Conservation (phyloP, 73 alveolate genomes). For the Paramecium primaurelia region DNA sequence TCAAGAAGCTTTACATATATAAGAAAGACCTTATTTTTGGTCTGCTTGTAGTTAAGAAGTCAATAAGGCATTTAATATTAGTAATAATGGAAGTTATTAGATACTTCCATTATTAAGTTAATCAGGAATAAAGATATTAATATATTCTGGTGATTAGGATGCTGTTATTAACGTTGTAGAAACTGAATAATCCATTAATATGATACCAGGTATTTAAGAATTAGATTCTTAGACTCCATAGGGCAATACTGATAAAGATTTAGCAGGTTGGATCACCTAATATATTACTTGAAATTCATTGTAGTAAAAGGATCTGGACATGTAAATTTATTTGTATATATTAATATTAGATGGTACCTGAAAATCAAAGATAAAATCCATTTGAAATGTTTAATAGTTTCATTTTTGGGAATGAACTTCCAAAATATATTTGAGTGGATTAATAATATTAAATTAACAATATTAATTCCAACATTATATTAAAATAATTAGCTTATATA, state of each 20-base stretch:
- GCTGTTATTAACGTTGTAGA: slow-evolving; percentile 74
- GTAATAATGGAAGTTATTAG: slow-evolving; percentile 58
- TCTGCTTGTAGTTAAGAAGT: neutral
- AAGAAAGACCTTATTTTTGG: neutral
- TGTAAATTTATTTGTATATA: neutral
- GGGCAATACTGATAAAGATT: slow-evolving; percentile 32
- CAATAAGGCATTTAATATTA: neutral
- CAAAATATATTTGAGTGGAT: neutral
- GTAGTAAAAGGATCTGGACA: slow-evolving; percentile 39
- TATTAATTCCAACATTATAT: neutral
- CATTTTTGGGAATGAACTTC: neutral
- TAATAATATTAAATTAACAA: neutral
- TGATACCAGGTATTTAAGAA: neutral
- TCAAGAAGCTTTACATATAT: slow-evolving; percentile 12
- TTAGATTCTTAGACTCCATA: neutral
- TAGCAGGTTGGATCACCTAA: slow-evolving; percentile 39
- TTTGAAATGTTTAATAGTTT: slow-evolving; percentile 28
- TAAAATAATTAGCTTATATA: neutral
- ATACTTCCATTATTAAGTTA: slow-evolving; percentile 58
- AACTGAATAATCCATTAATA: slow-evolving; percentile 63
- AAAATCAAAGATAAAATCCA: slow-evolving; percentile 19
- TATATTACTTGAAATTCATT: neutral
- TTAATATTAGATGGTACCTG: slow-evolving; percentile 18
- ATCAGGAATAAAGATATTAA: slow-evolving; percentile 64
- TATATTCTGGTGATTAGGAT: slow-evolving; percentile 79